These are phyloP conservation scores for Caryopteris hybrid DNA, from an alignment of 305 asterid genomes.

Conservation along the genomic window DNA sequence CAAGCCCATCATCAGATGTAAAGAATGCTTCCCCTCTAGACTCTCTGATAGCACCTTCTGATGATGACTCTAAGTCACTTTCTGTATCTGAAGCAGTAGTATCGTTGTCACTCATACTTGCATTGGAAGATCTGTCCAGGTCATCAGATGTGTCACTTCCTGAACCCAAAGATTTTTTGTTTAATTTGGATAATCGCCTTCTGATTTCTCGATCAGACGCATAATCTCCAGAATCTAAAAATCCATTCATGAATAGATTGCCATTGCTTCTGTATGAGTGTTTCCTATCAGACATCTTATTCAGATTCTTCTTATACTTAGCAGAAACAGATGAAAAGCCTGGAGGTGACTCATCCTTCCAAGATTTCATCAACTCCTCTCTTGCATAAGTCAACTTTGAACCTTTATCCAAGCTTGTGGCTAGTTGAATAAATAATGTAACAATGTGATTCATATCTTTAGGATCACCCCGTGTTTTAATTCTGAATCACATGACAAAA, in stretches of 20 bases:
- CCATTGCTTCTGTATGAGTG: slow-evolving; percentile 60
- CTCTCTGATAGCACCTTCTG: slow-evolving; percentile 54
- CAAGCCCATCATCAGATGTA: slow-evolving; percentile 70
- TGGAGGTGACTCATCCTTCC: slow-evolving; percentile 78
- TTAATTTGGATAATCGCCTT: slow-evolving; percentile 78
- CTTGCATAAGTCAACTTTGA: slow-evolving; percentile 45
- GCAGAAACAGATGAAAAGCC: slow-evolving; percentile 70
- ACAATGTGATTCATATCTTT: slow-evolving; percentile 65
- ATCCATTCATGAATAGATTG: slow-evolving; percentile 42
- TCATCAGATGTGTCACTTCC: slow-evolving; percentile 92
- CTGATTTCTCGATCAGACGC: slow-evolving; percentile 90
- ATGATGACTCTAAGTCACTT: slow-evolving; percentile 61
- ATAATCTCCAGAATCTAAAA: slow-evolving; percentile 67
- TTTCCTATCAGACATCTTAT: slow-evolving; percentile 62
- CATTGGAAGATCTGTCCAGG: slow-evolving; percentile 67
- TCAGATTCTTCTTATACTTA: slow-evolving; percentile 60
- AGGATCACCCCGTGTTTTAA: slow-evolving; percentile 59
- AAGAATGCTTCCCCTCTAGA: slow-evolving; percentile 53
- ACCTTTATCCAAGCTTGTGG: slow-evolving; percentile 75
- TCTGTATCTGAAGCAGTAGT: slow-evolving; percentile 83
- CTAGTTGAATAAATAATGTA: slow-evolving; percentile 72
- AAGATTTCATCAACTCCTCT: slow-evolving; percentile 52
- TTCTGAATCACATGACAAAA: slow-evolving; percentile 37
- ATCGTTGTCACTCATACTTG: slow-evolving; percentile 58
- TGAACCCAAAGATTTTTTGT: slow-evolving; percentile 70